Conservation (phyloP, 768 basidiomycete species). For the Fomitopsis serialis region DNA sequence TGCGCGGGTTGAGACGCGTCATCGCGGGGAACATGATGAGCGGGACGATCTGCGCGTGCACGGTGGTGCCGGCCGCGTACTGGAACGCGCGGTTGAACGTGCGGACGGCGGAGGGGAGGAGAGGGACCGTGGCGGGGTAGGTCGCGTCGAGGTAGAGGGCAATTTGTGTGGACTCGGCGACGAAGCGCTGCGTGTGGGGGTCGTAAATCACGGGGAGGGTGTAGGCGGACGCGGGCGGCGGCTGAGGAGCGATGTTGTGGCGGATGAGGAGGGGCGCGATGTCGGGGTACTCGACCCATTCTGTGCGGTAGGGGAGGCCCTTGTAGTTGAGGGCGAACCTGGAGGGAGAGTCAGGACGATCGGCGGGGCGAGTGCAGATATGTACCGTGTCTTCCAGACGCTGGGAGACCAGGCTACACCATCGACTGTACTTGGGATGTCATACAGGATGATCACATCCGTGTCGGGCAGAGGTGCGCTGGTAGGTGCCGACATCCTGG, state of each 20-base stretch:
- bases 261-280: conserved; percentile 32
- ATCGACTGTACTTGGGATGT: conserved; percentile 9
- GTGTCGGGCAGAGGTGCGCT: neutral
- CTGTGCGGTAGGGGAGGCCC: conserved; percentile 37
- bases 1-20: conserved; percentile 4
- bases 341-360: neutral
- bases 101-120: conserved; percentile 28
- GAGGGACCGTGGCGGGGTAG: conserved; percentile 25
- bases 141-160: conserved; percentile 22
- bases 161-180: conserved; percentile 24
- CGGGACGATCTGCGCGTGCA: neutral
- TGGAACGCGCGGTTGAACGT: conserved; percentile 21
- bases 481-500: too few species aligned
- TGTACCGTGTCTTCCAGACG: conserved; percentile 25
- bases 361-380: neutral
- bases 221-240: conserved; percentile 18
- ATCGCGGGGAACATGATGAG: conserved; percentile 12
- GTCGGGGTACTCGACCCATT: conserved; percentile 49
- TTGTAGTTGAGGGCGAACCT: conserved; percentile 35
- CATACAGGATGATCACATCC: conserved; percentile 15
- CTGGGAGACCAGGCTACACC: conserved; percentile 14
- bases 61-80: neutral
- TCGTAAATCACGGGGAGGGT: conserved; percentile 26
- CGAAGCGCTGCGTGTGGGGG: conserved; percentile 13
- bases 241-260: conserved; percentile 32